phyloP scores from a whole-genome alignment of 169 alveolate species.

The Nephromyces sp. region DNA sequence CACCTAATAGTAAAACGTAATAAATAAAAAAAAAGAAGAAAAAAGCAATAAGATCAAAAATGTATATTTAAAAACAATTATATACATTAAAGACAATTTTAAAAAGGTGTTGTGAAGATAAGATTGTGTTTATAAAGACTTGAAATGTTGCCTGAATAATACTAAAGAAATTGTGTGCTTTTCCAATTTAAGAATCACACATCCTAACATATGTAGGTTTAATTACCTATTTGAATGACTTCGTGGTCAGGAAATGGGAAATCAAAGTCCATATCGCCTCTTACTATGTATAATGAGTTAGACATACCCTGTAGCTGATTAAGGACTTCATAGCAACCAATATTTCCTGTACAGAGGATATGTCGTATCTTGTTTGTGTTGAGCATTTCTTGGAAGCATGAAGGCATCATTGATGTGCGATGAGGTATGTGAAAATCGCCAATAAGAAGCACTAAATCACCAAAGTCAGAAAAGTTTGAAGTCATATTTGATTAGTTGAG shows the following conservation, averaged over 20 bases:
- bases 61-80: neutral
- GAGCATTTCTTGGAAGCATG: constrained; percentile 75
- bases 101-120: neutral
- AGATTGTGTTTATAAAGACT: too few relatives aligned
- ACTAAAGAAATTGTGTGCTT: too few relatives aligned
- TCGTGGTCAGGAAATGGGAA: constrained; percentile 68
- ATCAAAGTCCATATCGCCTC: constrained; percentile 78
- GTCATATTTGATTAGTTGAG: constrained; percentile 13
- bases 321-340: constrained; percentile 65
- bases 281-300: constrained; percentile 71
- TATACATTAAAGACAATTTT: neutral
- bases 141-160: too few relatives aligned
- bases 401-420: constrained; percentile 76
- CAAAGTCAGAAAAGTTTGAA: constrained; percentile 33
- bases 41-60: too few relatives aligned
- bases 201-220: too few relatives aligned
- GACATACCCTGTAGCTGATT: constrained; percentile 78
- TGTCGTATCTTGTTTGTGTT: constrained; percentile 66
- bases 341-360: constrained; percentile 72
- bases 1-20: constrained; percentile 54
- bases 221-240: constrained; percentile 56
- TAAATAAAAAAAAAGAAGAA: neutral
- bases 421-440: constrained; percentile 85
- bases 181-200: too few relatives aligned
- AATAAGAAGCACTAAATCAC: constrained; percentile 67